Conservation (phyloP, 441 rosid genomes). For the Hura crepitans region DNA sequence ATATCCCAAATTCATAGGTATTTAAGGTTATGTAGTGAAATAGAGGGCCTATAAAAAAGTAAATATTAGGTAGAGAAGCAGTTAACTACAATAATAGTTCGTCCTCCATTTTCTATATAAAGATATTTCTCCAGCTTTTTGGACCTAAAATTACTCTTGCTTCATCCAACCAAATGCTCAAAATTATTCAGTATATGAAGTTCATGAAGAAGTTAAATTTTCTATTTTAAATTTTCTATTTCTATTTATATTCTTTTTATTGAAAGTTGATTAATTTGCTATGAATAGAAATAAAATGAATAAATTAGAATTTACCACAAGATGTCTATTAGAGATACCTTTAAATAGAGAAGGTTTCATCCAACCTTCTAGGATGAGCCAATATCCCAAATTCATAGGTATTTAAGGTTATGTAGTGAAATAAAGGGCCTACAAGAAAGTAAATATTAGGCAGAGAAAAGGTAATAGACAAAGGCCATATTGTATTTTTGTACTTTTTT, state of each 20-base stretch:
- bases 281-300: too few species aligned
- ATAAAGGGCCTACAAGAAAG: slow-evolving; percentile 13
- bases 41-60: slow-evolving; percentile 12
- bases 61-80: neutral
- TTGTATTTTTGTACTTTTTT: too few species aligned
- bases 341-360: slow-evolving; percentile 34
- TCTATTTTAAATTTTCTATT: too few species aligned
- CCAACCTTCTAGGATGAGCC: slow-evolving; percentile 47
- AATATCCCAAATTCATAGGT: slow-evolving; percentile 39
- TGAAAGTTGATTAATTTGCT: neutral
- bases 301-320: slow-evolving; percentile 28
- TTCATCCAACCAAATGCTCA: slow-evolving; percentile 6
- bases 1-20: slow-evolving; percentile 37
- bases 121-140: slow-evolving; percentile 4
- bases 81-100: neutral
- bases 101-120: neutral
- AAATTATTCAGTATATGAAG: neutral
- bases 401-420: slow-evolving; percentile 26
- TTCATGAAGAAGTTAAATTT: neutral
- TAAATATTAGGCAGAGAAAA: neutral
- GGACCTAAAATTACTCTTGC: neutral
- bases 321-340: slow-evolving; percentile 35
- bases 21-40: slow-evolving; percentile 26
- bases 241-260: neutral
- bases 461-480: too few species aligned